Evolutionary conservation across 495 filamentous ascomycete genomes (phyloP).

Genomic region (Pyronema domesticum): DNA sequence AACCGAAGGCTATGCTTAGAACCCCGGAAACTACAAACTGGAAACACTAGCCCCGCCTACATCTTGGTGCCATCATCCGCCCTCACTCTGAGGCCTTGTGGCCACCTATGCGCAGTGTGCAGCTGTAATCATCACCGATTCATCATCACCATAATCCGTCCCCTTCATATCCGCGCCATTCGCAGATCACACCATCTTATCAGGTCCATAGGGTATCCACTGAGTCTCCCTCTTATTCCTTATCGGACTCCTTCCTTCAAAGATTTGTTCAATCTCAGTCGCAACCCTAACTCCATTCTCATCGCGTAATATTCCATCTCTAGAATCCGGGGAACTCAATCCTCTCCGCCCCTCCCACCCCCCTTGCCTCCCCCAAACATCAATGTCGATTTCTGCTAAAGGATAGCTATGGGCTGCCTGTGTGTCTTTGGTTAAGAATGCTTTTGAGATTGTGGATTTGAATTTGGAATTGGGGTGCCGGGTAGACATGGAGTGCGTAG

Average conservation of each 20-base stretch:
- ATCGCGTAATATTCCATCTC: not conserved
- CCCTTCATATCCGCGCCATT: not conserved
- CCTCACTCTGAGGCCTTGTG: not conserved
- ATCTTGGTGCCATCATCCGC: not conserved
- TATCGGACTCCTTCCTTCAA: conserved; percentile 1
- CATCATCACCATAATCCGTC: not conserved
- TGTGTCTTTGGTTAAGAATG: conserved; percentile 3
- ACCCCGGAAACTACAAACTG: too few relatives aligned
- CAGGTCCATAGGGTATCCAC: conserved; percentile 4
- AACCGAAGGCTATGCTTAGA: too few relatives aligned
- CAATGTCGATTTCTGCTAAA: conserved; percentile 14
- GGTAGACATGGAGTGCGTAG: too few relatives aligned
- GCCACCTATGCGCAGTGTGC: not conserved
- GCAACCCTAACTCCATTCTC: conserved; percentile 13
- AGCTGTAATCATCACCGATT: not conserved
- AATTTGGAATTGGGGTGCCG: not conserved
- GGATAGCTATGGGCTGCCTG: conserved; percentile 10
- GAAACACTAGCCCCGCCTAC: too few relatives aligned
- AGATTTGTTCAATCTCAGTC: conserved; percentile 2
- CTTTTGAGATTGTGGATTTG: not conserved
- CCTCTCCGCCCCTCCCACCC: not conserved
- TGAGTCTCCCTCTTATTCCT: conserved; percentile 18
- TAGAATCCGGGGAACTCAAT: too few relatives aligned
- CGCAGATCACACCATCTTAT: not conserved
- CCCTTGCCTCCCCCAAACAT: not conserved